These are phyloP conservation scores for Dillenia suffruticosa DNA, from an alignment of 164 flowering plant genomes.

Conservation along the genomic window DNA sequence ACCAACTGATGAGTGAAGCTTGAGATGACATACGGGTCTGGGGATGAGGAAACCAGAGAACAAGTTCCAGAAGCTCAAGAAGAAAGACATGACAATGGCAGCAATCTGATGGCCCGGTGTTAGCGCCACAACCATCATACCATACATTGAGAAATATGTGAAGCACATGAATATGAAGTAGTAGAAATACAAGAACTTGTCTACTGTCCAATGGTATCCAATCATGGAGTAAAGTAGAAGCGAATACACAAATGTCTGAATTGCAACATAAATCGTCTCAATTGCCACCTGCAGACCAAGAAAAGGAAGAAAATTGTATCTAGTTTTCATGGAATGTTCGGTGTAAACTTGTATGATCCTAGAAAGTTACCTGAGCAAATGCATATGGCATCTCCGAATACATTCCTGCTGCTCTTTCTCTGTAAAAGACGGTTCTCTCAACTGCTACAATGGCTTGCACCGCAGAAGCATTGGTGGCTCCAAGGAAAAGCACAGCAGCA, in stretches of 20 bases:
- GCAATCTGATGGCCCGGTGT: slow-evolving; percentile 51
- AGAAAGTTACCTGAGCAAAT: slow-evolving; percentile 38
- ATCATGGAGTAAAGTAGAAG: slow-evolving; percentile 54
- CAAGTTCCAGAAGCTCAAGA: slow-evolving; percentile 53
- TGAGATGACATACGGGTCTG: slow-evolving; percentile 30
- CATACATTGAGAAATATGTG: slow-evolving; percentile 41
- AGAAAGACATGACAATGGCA: slow-evolving; percentile 48
- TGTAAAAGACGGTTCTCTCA: slow-evolving; percentile 60
- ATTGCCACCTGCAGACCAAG: slow-evolving; percentile 41
- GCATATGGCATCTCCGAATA: slow-evolving; percentile 45
- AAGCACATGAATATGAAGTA: slow-evolving; percentile 52
- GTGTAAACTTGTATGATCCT: too few species aligned
- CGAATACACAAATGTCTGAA: slow-evolving; percentile 41
- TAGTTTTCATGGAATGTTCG: too few species aligned
- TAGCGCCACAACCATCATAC: slow-evolving; percentile 59
- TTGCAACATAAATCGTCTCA: slow-evolving; percentile 39
- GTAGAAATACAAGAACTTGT: slow-evolving; percentile 44
- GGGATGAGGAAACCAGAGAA: slow-evolving; percentile 63
- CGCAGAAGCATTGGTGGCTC: slow-evolving; percentile 37
- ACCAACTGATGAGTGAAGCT: neutral
- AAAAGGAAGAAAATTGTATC: too few species aligned
- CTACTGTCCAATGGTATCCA: slow-evolving; percentile 37
- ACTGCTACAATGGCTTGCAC: slow-evolving; percentile 50
- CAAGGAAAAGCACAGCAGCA: slow-evolving; percentile 45
- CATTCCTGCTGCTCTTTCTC: slow-evolving; percentile 72